Base-by-base conservation (phyloP, 73 alveolate species). In the Paramecium pentaurelia region DNA sequence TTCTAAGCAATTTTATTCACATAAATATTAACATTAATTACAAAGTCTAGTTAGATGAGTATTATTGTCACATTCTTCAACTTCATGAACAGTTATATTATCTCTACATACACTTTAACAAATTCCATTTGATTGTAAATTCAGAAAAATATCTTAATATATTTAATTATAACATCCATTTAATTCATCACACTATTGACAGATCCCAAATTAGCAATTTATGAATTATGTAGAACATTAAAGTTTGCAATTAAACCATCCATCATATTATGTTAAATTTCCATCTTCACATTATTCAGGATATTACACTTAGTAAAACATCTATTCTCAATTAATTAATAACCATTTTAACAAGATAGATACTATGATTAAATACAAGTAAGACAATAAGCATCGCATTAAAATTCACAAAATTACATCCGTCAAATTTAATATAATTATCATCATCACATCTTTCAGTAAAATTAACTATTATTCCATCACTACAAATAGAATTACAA, bases 81-180 rank as follows among this genome's bases (percentile, higher is more conserved):
- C 10, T 28, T 64, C 22, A 22, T 16, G 47, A 10, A 32, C 40
- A 6, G 28, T 8, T 25, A 64, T 64, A 12, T 28, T 34, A 18
- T 92, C 92, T 9, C 95, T 95, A 86, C 95, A 92, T 12, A 92
- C 8, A 9, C 86, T 20, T 28, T 28, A 10, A 68, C 93, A 86
- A 4, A 20, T 9, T 4, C 70, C 70, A 54, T 54, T 16, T 2
- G n/a, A n/a, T 54, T 54, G 12, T 8, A 64, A 25, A 18, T 64
- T 28, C 40, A n/a, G n/a, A n/a, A n/a, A n/a, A n/a, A n/a, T n/a
- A n/a, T n/a, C n/a, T n/a, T n/a, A n/a, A n/a, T n/a, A n/a, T n/a
- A n/a, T n/a, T n/a, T n/a, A n/a, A n/a, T n/a, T n/a, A n/a, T n/a
- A n/a, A n/a, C 47, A 64, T 3, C 83, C 83, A 7, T 2, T 64